Percentiles rank a stretch among this genome's conserved stretches.
Evolutionary conservation across 2,329 filamentous ascomycete species (phyloP).

Genomic region (Cladosporium sp.): DNA sequence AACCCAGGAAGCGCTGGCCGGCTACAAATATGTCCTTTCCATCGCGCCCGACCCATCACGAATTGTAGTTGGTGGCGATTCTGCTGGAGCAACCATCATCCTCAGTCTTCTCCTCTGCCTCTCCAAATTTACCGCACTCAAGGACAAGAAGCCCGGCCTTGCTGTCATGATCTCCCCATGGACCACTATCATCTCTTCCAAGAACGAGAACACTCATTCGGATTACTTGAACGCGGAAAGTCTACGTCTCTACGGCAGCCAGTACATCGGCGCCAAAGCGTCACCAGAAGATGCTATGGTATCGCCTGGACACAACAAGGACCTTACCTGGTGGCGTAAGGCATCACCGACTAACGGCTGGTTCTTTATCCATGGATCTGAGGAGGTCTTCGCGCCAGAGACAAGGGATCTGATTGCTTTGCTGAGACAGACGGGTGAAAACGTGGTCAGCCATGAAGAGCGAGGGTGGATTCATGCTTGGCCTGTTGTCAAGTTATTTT

Average conservation of each 20-base stretch:
- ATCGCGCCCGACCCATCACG: constrained; percentile 58
- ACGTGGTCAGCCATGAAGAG: constrained; percentile 61
- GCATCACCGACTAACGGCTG: constrained; percentile 68
- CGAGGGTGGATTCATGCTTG: constrained; percentile 74
- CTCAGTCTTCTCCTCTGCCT: constrained; percentile 72
- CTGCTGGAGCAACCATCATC: constrained; percentile 73
- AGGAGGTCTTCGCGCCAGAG: constrained; percentile 76
- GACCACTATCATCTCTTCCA: constrained; percentile 69
- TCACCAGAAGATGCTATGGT: constrained; percentile 56
- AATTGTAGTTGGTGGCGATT: constrained; percentile 75
- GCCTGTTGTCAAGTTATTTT: constrained; percentile 68
- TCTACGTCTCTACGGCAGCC: constrained; percentile 67
- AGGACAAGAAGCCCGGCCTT: constrained; percentile 55
- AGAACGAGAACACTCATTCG: constrained; percentile 67
- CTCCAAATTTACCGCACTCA: constrained; percentile 49
- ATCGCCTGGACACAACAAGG: constrained; percentile 72
- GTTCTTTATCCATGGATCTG: constrained; percentile 69
- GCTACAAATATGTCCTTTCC: constrained; percentile 69
- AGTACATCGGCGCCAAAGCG: constrained; percentile 62
- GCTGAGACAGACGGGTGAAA: constrained; percentile 55
- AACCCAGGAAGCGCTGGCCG: constrained; percentile 66
- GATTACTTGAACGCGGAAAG: constrained; percentile 72
- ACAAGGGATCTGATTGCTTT: constrained; percentile 61
- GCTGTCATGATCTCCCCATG: constrained; percentile 79
- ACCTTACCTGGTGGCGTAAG: constrained; percentile 64